A percentile compares a stretch with the other conserved stretches of the same genome.
Evolutionary conservation across 306 rosid genomes (phyloP).

Genomic region (Lupinus albus): DNA sequence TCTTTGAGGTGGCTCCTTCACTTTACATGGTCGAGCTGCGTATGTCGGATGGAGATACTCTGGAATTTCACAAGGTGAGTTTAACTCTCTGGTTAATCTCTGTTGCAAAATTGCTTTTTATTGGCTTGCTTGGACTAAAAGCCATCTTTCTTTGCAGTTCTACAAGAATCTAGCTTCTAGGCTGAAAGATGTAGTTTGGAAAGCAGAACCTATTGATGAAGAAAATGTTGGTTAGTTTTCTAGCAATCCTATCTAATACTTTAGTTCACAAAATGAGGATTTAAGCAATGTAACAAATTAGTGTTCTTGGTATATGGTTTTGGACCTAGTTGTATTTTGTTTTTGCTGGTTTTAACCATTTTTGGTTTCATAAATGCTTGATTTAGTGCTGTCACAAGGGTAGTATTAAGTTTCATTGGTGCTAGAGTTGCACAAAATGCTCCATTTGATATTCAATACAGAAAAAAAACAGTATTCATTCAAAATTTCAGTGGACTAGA

Average conservation of each 20-base stretch:
- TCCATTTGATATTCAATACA: neutral
- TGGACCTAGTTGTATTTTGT: neutral
- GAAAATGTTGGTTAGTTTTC: slow-evolving; percentile 58
- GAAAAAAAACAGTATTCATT: neutral
- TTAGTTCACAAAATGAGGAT: slow-evolving; percentile 1
- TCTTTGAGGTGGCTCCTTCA: slow-evolving; percentile 92
- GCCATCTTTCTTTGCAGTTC: slow-evolving; percentile 60
- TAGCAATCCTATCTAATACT: slow-evolving; percentile 23
- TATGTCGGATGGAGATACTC: slow-evolving; percentile 84
- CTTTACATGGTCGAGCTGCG: slow-evolving; percentile 92
- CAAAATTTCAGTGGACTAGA: neutral
- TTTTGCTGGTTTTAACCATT: slow-evolving; percentile 24
- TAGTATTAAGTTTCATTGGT: slow-evolving; percentile 3
- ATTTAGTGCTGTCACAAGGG: slow-evolving; percentile 25
- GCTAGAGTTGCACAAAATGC: slow-evolving; percentile 8
- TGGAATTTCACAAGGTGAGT: slow-evolving; percentile 86
- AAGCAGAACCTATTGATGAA: slow-evolving; percentile 66
- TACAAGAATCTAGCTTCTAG: slow-evolving; percentile 76
- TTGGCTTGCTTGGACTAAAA: slow-evolving; percentile 20
- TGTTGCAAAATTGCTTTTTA: neutral
- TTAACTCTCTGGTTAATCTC: neutral
- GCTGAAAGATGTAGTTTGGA: slow-evolving; percentile 91
- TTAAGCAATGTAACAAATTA: slow-evolving; percentile 9
- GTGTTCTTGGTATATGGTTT: neutral
- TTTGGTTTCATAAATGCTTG: neutral